Percentiles rank a stretch among this genome's conserved stretches.
These are phyloP conservation scores for Gossypium schwendimanii DNA, from an alignment of 441 rosid genomes.

Conservation along the genomic window DNA sequence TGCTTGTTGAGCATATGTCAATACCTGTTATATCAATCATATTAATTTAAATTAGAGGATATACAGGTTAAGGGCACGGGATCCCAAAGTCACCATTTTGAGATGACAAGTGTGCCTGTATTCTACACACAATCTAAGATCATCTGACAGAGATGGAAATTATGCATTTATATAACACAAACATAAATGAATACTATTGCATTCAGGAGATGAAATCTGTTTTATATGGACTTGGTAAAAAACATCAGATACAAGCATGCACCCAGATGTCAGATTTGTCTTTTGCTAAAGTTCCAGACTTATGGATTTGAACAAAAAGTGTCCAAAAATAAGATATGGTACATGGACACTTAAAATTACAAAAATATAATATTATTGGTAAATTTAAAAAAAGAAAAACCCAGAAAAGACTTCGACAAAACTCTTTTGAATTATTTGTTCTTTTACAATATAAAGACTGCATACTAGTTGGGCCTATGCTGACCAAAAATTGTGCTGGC, in stretches of 20 bases:
- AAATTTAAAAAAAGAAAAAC: neutral
- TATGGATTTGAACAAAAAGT: neutral
- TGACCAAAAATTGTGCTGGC: neutral
- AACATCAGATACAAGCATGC: neutral
- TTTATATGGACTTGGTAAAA: neutral
- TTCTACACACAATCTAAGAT: neutral
- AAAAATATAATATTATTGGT: neutral
- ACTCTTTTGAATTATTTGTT: neutral
- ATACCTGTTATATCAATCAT: constrained; percentile 36
- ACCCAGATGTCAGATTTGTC: neutral
- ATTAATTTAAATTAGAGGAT: neutral
- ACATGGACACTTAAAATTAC: neutral
- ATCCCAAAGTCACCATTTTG: neutral
- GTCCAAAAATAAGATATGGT: neutral
- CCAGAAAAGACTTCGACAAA: neutral
- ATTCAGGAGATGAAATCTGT: neutral
- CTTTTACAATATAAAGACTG: neutral
- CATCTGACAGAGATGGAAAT: neutral
- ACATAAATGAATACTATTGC: neutral
- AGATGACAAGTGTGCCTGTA: neutral
- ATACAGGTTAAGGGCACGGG: neutral
- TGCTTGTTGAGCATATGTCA: constrained; percentile 82
- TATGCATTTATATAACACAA: neutral
- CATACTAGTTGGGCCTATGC: neutral
- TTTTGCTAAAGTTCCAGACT: neutral